Percentiles rank a stretch among this genome's conserved stretches.
Evolutionary conservation across 2,329 filamentous ascomycete genomes (phyloP).

Genomic region (Fusarium gaditjirri): DNA sequence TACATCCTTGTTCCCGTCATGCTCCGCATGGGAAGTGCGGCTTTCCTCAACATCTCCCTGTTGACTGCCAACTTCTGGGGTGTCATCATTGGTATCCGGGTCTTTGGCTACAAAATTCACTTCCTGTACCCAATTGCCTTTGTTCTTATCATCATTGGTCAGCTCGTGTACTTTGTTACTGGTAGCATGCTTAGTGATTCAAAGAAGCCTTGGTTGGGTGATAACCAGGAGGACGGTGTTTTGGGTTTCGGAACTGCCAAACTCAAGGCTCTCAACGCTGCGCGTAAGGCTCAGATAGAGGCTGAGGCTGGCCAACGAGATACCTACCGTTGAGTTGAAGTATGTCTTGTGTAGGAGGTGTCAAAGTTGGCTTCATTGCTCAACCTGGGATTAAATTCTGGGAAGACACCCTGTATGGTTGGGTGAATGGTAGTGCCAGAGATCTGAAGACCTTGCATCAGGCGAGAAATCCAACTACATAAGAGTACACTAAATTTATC

Average conservation of each 20-base stretch:
- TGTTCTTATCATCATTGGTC: slow-evolving; percentile 86
- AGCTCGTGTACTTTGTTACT: slow-evolving; percentile 87
- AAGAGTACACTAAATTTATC: too few relatives aligned
- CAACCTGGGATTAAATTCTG: not conserved
- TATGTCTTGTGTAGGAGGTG: not conserved
- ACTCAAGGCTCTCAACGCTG: slow-evolving; percentile 73
- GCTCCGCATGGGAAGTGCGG: slow-evolving; percentile 88
- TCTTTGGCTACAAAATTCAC: slow-evolving; percentile 84
- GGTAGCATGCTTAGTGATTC: slow-evolving; percentile 86
- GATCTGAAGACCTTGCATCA: too few relatives aligned
- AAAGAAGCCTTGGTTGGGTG: slow-evolving; percentile 94
- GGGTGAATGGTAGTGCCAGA: too few relatives aligned
- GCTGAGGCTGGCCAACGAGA: slow-evolving; percentile 36
- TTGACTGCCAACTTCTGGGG: slow-evolving; percentile 98
- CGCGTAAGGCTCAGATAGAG: slow-evolving; percentile 54
- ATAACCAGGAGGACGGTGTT: slow-evolving; percentile 83
- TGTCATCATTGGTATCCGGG: slow-evolving; percentile 87
- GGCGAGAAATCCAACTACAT: too few relatives aligned
- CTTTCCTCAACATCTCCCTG: slow-evolving; percentile 96
- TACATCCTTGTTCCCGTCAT: slow-evolving; percentile 89
- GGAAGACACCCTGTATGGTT: not conserved
- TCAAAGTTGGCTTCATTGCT: not conserved
- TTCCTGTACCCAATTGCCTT: slow-evolving; percentile 97
- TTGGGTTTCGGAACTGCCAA: slow-evolving; percentile 87
- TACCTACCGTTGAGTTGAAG: not conserved